These are phyloP conservation scores for Wickerhamiella spandovensis DNA, from an alignment of 805 yeast genomes.

Conservation along the genomic window DNA sequence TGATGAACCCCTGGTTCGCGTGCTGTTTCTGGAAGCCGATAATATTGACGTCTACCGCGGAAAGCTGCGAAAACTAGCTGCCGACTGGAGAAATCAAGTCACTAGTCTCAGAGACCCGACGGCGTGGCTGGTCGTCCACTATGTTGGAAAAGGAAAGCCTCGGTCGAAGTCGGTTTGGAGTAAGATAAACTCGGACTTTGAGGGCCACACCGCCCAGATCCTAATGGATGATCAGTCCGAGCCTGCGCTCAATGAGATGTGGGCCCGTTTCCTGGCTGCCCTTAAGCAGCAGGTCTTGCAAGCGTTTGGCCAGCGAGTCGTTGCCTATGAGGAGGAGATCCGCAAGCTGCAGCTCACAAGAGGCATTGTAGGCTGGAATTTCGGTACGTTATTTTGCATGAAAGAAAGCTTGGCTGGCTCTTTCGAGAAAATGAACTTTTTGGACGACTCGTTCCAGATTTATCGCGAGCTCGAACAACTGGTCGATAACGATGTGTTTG, in stretches of 20 bases:
- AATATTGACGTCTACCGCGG: slow-evolving; percentile 62
- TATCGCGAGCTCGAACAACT: slow-evolving; percentile 34
- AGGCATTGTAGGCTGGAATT: slow-evolving; percentile 32
- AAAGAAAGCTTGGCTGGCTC: slow-evolving; percentile 41
- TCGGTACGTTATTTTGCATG: slow-evolving; percentile 31
- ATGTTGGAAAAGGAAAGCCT: slow-evolving; percentile 20
- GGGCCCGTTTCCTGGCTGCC: slow-evolving; percentile 33
- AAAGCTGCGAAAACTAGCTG: slow-evolving; percentile 67
- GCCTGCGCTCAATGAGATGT: slow-evolving; percentile 28
- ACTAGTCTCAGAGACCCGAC: slow-evolving; percentile 32
- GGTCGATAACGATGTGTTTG: slow-evolving; percentile 18
- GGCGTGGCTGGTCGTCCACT: slow-evolving; percentile 50
- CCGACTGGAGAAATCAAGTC: slow-evolving; percentile 56
- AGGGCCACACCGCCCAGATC: slow-evolving; percentile 18
- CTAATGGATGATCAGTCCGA: slow-evolving; percentile 5
- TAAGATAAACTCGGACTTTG: slow-evolving; percentile 22
- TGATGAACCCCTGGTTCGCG: slow-evolving; percentile 42
- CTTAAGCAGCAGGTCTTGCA: slow-evolving; percentile 38
- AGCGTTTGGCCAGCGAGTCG: slow-evolving; percentile 40
- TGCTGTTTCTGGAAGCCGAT: slow-evolving; percentile 56
- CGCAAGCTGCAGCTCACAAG: slow-evolving; percentile 27
- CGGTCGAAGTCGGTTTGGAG: slow-evolving; percentile 14
- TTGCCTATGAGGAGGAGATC: slow-evolving; percentile 29
- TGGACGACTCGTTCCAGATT: slow-evolving; percentile 45
- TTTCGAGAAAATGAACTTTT: slow-evolving; percentile 40